Evolutionary conservation across 1,139 yeast species (phyloP), one percentile per base, ranked within the genome.

Genomic region (Suhomyces taliae): DNA sequence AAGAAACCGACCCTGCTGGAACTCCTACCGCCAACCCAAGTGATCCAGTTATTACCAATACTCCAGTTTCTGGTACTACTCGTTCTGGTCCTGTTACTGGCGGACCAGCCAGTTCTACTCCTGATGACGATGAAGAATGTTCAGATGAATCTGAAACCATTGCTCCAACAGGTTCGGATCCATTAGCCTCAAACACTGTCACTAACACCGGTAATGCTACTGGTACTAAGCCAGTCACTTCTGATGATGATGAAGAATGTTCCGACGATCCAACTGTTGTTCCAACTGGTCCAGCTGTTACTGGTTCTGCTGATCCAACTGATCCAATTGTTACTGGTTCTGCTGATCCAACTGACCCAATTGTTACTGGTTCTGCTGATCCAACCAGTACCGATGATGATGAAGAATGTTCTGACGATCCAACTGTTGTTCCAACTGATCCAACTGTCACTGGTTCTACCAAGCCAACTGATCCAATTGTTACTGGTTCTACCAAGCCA

Each of bases 111-210:
- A 27, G 34, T 31, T 37, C 49, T 4, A 14, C 43, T 12, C 19
- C 46, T 34, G 52, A 48, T 29, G 54, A 51, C 12, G 56, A 53
- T 24, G 55, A 48, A 6, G 53, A 47, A 19, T 51, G 51, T 29
- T 35, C 43, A 26, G 51, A 46, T 8, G 37, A 36, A 7, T 27
- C 44, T 9, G 34, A 34, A 6, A 24, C 27, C 15, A 14, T 33
- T 31, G 27, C 41, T 24, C 34, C 39, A 27, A 36, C 39, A n/a
- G 34, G 34, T 31, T 26, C 33, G 37, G 47, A 24, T 34, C 35
- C 46, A 19, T 12, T 37, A 36, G 34, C 48, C 34, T 38, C 48
- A 27, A 36, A 42, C 12, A 27, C 41, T 27, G 33, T 46, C 35
- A 38, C 40, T 32, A 27, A 19, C 34, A 15, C 48, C 31, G 32